Evolutionary conservation across 2,329 filamentous ascomycete genomes (phyloP), one percentile per base, ranked within the genome.

Genomic region (Sclerotinia borealis): DNA sequence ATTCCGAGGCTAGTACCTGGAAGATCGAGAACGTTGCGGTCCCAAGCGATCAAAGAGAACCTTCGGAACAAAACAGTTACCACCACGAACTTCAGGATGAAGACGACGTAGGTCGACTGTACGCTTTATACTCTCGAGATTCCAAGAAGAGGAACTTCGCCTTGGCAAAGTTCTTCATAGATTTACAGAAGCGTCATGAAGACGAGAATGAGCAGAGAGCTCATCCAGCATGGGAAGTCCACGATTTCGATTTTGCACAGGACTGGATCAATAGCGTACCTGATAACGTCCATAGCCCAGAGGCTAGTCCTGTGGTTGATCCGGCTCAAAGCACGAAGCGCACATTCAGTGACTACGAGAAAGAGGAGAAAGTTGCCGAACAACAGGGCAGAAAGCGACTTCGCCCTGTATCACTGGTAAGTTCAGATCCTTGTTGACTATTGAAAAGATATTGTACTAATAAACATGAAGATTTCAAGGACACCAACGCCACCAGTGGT

Each of bases 1-100:
- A 34, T 0, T 2, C 34, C 6, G n/a, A 15, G 4, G 4, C 47
- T 1, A 19, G n/a, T 29, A 5, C 15, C n/a, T 4, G 17, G 3
- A 17, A 31, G 0, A 7, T 3, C 7, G 10, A 41, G 6, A 1
- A 4, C 9, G 1, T 5, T 9, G 4, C 13, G 11, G 2, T 43
- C 3, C 13, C 19, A 13, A 34, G 34, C 2, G 19, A 34, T 9
- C 29, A 34, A 34, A 3, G 25, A 36, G 19, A 4, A 25, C 11
- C 19, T 2, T n/a, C 4, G 3, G 0, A 7, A 8, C 13, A 45
- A n/a, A 11, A 34, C 7, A 56, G 54, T 7, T 45, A 56, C 27
- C 4, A 34, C 19, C 5, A 45, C 1, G 29, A 8, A 3, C 3
- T 45, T 5, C n/a, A 45, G 22, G 6, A 25, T 22, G 39, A 45